Evolutionary conservation across 345 rosid species (phyloP).

Genomic region (Microcos paniculata): DNA sequence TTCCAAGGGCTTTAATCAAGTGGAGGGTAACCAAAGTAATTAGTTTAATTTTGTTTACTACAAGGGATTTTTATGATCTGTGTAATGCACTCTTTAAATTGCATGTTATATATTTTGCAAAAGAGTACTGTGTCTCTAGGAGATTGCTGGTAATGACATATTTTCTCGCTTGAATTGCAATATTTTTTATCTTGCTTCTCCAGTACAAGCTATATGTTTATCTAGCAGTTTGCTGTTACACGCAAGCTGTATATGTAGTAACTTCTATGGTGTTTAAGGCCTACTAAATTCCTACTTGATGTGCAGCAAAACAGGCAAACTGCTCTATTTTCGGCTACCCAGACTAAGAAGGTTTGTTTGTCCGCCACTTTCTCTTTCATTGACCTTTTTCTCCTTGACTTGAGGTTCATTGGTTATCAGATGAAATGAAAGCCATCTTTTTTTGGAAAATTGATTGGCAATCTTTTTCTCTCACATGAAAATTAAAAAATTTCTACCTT

Average conservation of each 20-base stretch:
- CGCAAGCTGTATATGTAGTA: neutral
- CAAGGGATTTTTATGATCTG: neutral
- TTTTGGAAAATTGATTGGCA: neutral
- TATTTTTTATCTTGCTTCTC: neutral
- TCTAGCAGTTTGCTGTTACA: too few species aligned
- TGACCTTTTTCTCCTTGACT: neutral
- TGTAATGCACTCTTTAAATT: neutral
- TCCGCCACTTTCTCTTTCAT: neutral
- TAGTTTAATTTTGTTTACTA: neutral
- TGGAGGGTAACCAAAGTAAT: neutral
- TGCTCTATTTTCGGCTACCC: conserved; percentile 96
- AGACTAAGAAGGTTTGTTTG: conserved; percentile 74
- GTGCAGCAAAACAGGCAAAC: conserved; percentile 92
- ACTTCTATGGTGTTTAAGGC: conserved; percentile 17
- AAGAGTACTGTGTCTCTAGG: neutral
- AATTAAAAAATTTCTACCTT: neutral
- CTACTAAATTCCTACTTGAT: conserved; percentile 23
- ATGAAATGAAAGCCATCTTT: neutral
- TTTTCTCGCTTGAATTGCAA: neutral
- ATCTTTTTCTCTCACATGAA: neutral
- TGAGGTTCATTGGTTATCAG: neutral
- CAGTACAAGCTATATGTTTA: too few species aligned
- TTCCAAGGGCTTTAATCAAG: neutral
- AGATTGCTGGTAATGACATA: too few species aligned
- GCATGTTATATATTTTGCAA: neutral